Base-by-base conservation (phyloP, 2,329 filamentous ascomycete genomes). In the Fusarium buharicum region DNA sequence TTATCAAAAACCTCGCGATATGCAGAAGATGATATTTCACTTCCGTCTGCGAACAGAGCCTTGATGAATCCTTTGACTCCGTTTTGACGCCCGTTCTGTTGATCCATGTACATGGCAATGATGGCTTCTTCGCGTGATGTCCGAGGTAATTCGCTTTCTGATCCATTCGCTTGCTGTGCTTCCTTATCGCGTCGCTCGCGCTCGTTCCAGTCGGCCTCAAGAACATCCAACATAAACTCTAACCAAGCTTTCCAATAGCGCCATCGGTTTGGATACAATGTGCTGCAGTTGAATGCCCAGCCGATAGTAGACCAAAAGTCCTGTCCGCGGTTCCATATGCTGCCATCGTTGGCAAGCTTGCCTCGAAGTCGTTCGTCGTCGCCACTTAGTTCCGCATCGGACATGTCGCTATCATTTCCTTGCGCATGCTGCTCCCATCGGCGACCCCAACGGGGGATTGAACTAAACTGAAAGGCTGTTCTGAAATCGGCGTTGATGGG, bases 251-350 rank as follows among this genome's bases (percentile, higher is more conserved):
- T 87, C 93, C 93, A 98, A 70, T 88, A 84, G 45, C 82, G 83
- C 94, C 95, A 98, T 17, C 94, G 84, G 36, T 84, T 82, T 2
- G 87, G 87, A 66, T 94, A 82, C 28, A 84, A 75, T 2, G 90
- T 83, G 47, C 92, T 93, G 77, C 94, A 98, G 72, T 94, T 95
- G 74, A 98, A 93, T 0, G 91, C 90, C 95, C 95, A 98, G 4
- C 94, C 95, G 0, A 95, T 84, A 0, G 91, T 85, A 37, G 88
- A 85, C 92, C 95, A 99, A 70, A 98, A 96, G 72, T 96, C 92
- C 59, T 91, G 87, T 1, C 90, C 91, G n/a, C 86, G 84, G 14
- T 78, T 79, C 86, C 91, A 97, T 2, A 97, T 62, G 27, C 90
- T 89, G 38, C 86, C 82, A 13, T 83, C 79, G 46, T 85, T 84